Evolutionary conservation across 179 eudicot genomes (phyloP), one percentile per base, ranked within the genome.

Genomic region (Gypsophila paniculata): DNA sequence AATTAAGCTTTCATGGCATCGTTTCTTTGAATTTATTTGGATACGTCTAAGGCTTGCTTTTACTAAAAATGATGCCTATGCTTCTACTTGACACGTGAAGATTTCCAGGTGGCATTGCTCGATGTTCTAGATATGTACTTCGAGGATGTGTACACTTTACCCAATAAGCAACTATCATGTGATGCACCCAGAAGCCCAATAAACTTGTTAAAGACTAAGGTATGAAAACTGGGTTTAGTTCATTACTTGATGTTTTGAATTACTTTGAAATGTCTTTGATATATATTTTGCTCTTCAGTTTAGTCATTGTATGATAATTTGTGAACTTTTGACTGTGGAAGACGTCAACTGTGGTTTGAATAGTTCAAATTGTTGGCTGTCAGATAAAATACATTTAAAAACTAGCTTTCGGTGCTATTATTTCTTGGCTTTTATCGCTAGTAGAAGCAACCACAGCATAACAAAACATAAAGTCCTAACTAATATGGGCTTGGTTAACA

Each of bases 81-180:
- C 19, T 22, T 68, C 18, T 52, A 32, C 64, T 18, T 75, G 72
- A 72, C 70, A 55, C 46, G 71, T 51, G 44, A 32, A 5, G 59
- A 25, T 74, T 74, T 80, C 72, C 91, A 95, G 99, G 93, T 95
- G 77, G 85, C 83, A 60, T 73, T 95, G 87, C 90, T 89, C 55
- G 85, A 85, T 72, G 73, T 90, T 72, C 84, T 95, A n/a, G 99
- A 95, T 78, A 83, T 89, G 86, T 90, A 87, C 70, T 87, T 83
- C 62, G 99, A 95, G 80, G 99, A 95, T 81, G 70, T 64, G 11
- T 87, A 78, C 80, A 90, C 99, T 19, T 85, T 92, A 53, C 96
- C 98, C 5, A 59, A 66, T 38, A 92, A 89, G 77, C 85, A 85
- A 74, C 80, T 95, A 46, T 79, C 84, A 65, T 79, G 82, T 76